Percentiles rank a stretch among this genome's conserved stretches.
Evolutionary conservation across 441 rosid genomes (phyloP).

Genomic region (Geranium incanum): DNA sequence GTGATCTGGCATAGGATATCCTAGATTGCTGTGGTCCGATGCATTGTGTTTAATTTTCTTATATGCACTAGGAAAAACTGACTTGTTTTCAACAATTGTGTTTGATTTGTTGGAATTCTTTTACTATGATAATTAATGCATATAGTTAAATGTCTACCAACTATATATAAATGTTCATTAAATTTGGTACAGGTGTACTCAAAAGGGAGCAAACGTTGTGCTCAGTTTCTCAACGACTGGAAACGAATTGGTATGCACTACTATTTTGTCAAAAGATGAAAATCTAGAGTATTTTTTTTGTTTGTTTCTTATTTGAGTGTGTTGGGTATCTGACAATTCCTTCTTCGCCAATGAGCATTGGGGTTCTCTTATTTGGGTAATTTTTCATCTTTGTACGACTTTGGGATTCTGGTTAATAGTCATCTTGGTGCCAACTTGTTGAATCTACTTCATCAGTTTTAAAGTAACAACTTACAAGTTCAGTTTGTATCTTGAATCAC

Average conservation of each 20-base stretch:
- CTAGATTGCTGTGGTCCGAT: not conserved
- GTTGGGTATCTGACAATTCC: not conserved
- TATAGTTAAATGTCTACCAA: not conserved
- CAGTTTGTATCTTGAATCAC: no score
- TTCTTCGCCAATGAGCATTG: not conserved
- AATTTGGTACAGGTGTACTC: slow-evolving; percentile 56
- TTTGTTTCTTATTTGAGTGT: not conserved
- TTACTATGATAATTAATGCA: not conserved
- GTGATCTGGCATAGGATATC: not conserved
- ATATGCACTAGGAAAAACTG: not conserved
- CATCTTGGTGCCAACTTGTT: no score
- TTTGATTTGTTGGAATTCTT: slow-evolving; percentile 1
- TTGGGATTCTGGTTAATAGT: not conserved
- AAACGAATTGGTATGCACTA: slow-evolving; percentile 51
- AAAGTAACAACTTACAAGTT: not conserved
- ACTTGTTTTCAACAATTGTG: not conserved
- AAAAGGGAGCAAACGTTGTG: slow-evolving; percentile 60
- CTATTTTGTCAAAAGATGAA: slow-evolving; percentile 9
- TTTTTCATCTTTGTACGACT: not conserved
- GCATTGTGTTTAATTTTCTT: not conserved
- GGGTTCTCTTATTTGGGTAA: not conserved
- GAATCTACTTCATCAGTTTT: not conserved
- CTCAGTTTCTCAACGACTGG: slow-evolving; percentile 55
- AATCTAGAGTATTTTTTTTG: slow-evolving; percentile 10
- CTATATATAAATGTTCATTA: slow-evolving; percentile 11